Base-by-base conservation (phyloP, 148 eudicot species). In the Rhododendron kiyosumense region DNA sequence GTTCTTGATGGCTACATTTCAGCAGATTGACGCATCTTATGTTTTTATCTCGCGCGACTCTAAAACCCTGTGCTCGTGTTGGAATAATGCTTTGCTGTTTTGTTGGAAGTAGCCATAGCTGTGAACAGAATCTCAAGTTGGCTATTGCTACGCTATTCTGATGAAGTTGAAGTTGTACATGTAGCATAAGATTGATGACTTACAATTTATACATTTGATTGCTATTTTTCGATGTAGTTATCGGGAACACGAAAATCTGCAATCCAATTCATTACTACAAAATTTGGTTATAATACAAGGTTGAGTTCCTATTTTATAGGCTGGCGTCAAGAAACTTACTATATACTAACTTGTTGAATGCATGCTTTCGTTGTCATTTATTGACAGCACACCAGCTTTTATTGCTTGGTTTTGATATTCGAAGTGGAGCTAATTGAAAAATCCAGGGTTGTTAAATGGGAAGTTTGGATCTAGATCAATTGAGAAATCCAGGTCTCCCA, bases 401-500 rank as follows among this genome's bases (percentile, higher is more conserved):
- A 34, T 75, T 73, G 74, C 52, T 51, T 65, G 17, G 41, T 81
- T n/a, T 67, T 51, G 38, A 38, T 24, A 24, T 59, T 38, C 75
- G 20, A 49, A 74, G 30, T 57, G 79, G 75, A 81, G 76, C 86
- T 51, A 91, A 77, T 79, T 65, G 84, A 90, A 91, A 83, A 92
- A 90, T 81, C 91, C 86, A 24, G 87, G 90, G 86, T 71, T 83
- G 48, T 91, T 90, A 87, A 88, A 96, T 75, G 91, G 92, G 87
- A 92, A 92, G 86, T 82, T 78, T n/a, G 89, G 87, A 88, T 91
- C 91, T 51, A 84, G 91, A 36, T 94, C 93, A 69, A 89, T 78
- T 8, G 93, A 28, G 85, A 90, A 94, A 87, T 95, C 94, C 87
- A 92, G 86, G 65, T 90, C 93, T 45, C 89, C 85, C 13, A 91